Base-by-base conservation (phyloP, 148 eudicot species). In the Vaccinium corymbosum region DNA sequence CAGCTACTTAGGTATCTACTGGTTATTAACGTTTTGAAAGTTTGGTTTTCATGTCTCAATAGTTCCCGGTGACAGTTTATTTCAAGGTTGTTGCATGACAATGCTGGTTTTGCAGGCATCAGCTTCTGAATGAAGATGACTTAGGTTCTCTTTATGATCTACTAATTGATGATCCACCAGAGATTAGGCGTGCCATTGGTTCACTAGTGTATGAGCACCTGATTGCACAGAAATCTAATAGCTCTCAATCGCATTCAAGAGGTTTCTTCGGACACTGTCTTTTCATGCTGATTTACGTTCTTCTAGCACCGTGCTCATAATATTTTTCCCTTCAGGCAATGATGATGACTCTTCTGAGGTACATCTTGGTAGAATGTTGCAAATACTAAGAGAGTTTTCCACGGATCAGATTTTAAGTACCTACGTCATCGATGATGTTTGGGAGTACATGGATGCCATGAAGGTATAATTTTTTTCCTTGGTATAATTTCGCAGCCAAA, bases 401-500 rank as follows among this genome's bases (percentile, higher is more conserved):
- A 86, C 92, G 35, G 99, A 94, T 86, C 96, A 92, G 76, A 91
- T 97, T 83, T 86, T 97, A 62, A 92, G 91, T 88, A 91, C 92
- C 52, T 97, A 97, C 83, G 99, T 97, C 86, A 93, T 97, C 80
- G 99, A 97, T 87, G 99, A 97, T 89, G 93, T 94, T 8, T 97
- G 99, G 99, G 98, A 97, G 86, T 95, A 90, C 90, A 97, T 97
- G 98, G 91, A 87, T 81, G 99, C 99, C 80, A 97, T 97, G 98
- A 97, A 91, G 87, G 99, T 94, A 91, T 80, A 93, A 76, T 42
- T 82, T 32, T 81, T 53, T 61, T 51, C 52, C n/a, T 62, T 76
- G 20, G 29, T 48, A 3, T 62, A 6, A 48, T 61, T 38, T 80
- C 14, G 35, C 55, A 20, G 53, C 35, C 19, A 16, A 32, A 46